These are phyloP conservation scores for Thuja plicata DNA, from an alignment of 83 land plant species.

Conservation along the genomic window DNA sequence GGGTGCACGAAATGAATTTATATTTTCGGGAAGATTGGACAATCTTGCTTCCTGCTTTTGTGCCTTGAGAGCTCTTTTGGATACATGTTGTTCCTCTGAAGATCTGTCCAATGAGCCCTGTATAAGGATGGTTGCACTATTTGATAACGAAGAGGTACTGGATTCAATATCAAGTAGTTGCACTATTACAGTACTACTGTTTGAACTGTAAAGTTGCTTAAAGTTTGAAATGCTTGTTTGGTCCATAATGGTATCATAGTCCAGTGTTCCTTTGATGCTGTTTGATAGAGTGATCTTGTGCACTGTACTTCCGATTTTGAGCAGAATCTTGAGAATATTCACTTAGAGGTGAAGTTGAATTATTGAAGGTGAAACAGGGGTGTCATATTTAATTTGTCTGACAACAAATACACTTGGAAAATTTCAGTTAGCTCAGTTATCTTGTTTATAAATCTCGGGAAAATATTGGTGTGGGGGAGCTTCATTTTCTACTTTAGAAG, in stretches of 20 bases:
- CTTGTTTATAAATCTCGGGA: neutral
- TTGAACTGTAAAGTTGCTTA: neutral
- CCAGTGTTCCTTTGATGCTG: constrained; percentile 1
- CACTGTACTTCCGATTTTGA: neutral
- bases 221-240: neutral
- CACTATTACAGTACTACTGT: neutral
- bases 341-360: neutral
- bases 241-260: neutral
- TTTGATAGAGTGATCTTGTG: constrained; percentile 10
- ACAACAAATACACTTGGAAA: neutral
- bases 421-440: neutral
- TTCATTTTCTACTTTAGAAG: neutral
- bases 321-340: neutral
- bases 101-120: constrained; percentile 67
- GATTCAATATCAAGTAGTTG: neutral
- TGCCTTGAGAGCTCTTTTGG: constrained; percentile 84
- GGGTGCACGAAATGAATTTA: constrained; percentile 87
- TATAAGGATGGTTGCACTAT: constrained; percentile 91
- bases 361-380: neutral
- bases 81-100: constrained; percentile 46
- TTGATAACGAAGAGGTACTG: constrained; percentile 97
- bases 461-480: neutral
- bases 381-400: neutral
- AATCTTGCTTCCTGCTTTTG: constrained; percentile 92
- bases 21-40: constrained; percentile 94